A percentile compares a stretch with the other conserved stretches of the same genome.
phyloP scores from a whole-genome alignment of 2,329 filamentous ascomycete genomes.

The Fusarium napiforme region DNA sequence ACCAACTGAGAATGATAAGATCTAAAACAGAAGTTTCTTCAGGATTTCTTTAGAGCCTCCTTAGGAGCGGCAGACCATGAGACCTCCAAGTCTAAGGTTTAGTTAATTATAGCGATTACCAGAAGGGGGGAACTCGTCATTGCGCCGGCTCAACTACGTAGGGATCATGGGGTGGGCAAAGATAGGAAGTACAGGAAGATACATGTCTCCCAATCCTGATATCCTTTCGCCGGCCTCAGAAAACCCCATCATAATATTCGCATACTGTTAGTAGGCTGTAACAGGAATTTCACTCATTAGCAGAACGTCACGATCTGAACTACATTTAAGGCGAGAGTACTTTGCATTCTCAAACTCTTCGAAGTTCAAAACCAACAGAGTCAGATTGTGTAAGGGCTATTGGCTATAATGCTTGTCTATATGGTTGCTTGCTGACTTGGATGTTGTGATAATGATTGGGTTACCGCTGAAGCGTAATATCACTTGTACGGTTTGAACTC shows the following conservation, averaged over 20 bases:
- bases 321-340: not conserved
- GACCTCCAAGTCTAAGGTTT: not conserved
- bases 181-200: not conserved
- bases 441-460: not conserved
- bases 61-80: not conserved
- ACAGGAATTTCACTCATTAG: not conserved
- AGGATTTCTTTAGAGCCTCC: not conserved
- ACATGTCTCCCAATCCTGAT: not conserved
- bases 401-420: not conserved
- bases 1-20: not conserved
- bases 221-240: no score
- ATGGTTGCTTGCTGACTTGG: not conserved
- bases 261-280: not conserved
- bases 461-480: not conserved
- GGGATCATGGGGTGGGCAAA: not conserved
- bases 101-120: no score
- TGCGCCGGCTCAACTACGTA: not conserved
- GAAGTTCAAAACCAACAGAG: not conserved
- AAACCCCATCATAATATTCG: not conserved
- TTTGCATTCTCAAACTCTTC: not conserved
- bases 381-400: not conserved
- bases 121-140: not conserved
- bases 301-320: not conserved
- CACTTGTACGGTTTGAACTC: no score
- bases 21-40: not conserved